Base-by-base conservation (phyloP, 331 rosid species). In the Rhamnella rubrinervis region DNA sequence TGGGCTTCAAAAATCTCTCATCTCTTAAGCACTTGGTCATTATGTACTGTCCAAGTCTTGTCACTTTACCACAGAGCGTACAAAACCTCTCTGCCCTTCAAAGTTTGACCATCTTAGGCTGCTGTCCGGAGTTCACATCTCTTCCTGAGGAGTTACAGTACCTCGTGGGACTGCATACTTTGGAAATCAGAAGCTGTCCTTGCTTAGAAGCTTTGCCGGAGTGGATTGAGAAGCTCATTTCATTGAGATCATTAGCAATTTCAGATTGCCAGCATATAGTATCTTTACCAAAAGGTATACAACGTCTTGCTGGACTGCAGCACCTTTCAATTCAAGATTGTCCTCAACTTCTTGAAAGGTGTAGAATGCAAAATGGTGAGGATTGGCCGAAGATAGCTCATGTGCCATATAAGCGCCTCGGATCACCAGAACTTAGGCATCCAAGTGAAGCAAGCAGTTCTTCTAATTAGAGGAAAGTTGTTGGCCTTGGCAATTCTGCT, bases 131-230 rank as follows among this genome's bases (percentile, higher is more conserved):
- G 67, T 15, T 79, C 6, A 68, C 51, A 14, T 37, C 70, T 59
- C 76, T 74, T 17, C 83, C 73, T 1, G 55, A 58, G 17, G 67
- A 55, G 2, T 59, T 74, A 31, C 62, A 74, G 19, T n/a, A 64
- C 53, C 57, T 51, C 19, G 44, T 19, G 2, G n/a, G 64, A 2
- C 25, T 74, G 40, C 71, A 60, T n/a, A 53, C 55, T 56, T 18
- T 79, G 61, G 77, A 74, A 60, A 65, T 74, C 61, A 61, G 67
- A 44, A 66, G 80, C 57, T 70, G 80, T 52, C 66, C 77, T 44
- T 39, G 47, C 7, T 65, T 74, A 61, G 2, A 5, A 15, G 55
- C 39, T 60, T 44, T 75, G 20, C 67, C 84, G 23, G 63, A 75
- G 1, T 52, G 83, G 77, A 31, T 44, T n/a, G 19, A 55, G 18